Percentiles rank a stretch among this genome's conserved stretches.
phyloP scores from a whole-genome alignment of 352 stramenopile genomes.

The Pythium phragmiticola region DNA sequence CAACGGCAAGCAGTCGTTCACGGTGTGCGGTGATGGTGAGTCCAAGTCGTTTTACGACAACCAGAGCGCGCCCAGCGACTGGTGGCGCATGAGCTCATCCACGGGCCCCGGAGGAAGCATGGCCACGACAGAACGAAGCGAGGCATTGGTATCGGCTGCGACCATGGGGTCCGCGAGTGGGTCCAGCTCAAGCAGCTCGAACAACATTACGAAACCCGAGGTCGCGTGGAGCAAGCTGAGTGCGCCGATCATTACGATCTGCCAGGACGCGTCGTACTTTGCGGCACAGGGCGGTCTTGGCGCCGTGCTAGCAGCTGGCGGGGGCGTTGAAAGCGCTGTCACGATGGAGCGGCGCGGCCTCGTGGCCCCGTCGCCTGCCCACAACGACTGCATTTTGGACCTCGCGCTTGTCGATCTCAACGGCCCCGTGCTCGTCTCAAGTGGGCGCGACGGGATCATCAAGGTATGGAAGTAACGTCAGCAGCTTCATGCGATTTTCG shows the following conservation, averaged over 20 bases:
- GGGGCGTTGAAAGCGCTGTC: slow-evolving; percentile 66
- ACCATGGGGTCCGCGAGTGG: slow-evolving; percentile 26
- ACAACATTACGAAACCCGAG: slow-evolving; percentile 71
- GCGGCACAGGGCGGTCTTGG: slow-evolving; percentile 47
- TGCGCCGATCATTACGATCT: slow-evolving; percentile 81
- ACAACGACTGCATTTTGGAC: slow-evolving; percentile 95
- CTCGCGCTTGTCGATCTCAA: slow-evolving; percentile 94
- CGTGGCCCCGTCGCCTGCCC: slow-evolving; percentile 78
- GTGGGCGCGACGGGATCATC: slow-evolving; percentile 93
- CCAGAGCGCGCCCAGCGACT: slow-evolving; percentile 68
- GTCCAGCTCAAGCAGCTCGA: slow-evolving; percentile 9
- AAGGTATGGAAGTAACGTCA: slow-evolving; percentile 92
- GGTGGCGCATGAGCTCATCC: slow-evolving; percentile 81
- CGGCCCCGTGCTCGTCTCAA: slow-evolving; percentile 90
- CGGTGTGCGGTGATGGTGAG: slow-evolving; percentile 86
- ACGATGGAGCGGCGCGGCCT: slow-evolving; percentile 89
- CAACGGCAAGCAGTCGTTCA: slow-evolving; percentile 92
- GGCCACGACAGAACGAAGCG: slow-evolving; percentile 27
- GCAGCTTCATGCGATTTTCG: no score
- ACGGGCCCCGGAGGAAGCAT: slow-evolving; percentile 27
- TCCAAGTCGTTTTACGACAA: slow-evolving; percentile 89
- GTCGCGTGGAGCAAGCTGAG: slow-evolving; percentile 87
- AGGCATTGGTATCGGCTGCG: slow-evolving; percentile 30
- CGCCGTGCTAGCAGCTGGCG: slow-evolving; percentile 42
- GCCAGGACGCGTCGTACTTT: slow-evolving; percentile 79